phyloP scores from a whole-genome alignment of 257 asterid species.

The Solanum pinnatisectum region DNA sequence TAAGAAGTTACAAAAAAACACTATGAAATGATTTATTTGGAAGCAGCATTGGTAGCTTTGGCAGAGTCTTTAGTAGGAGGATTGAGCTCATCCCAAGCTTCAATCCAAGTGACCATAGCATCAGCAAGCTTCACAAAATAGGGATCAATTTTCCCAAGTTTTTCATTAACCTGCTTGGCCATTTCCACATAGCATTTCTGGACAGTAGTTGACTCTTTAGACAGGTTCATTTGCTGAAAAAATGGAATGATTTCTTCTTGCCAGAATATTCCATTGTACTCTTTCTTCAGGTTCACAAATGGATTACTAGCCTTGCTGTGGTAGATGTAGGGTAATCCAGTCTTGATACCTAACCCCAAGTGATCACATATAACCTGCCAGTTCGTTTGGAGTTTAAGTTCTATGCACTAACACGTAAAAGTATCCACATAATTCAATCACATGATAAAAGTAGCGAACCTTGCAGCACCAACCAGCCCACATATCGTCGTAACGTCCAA shows the following conservation, averaged over 20 bases:
- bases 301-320: constrained; percentile 99
- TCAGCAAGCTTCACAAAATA: constrained; percentile 71
- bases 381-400: not conserved
- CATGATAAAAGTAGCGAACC: constrained; percentile 20
- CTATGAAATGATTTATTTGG: constrained; percentile 4
- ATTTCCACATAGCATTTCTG: constrained; percentile 72
- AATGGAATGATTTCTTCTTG: constrained; percentile 92
- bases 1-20: not conserved
- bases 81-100: constrained; percentile 89
- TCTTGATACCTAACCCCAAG: constrained; percentile 74
- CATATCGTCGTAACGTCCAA: constrained; percentile 94
- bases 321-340: constrained; percentile 86
- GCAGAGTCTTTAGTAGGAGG: constrained; percentile 22
- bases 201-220: constrained; percentile 69
- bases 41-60: constrained; percentile 2
- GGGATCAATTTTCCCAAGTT: constrained; percentile 60
- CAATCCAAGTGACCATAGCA: constrained; percentile 84
- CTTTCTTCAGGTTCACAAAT: constrained; percentile 69
- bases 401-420: not conserved
- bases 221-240: constrained; percentile 53
- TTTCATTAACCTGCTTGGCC: constrained; percentile 62
- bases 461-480: constrained; percentile 98
- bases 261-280: constrained; percentile 92
- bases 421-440: not conserved
- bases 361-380: constrained; percentile 79